phyloP scores from a whole-genome alignment of 2,329 filamentous ascomycete genomes.

The Ascochyta fabae region DNA sequence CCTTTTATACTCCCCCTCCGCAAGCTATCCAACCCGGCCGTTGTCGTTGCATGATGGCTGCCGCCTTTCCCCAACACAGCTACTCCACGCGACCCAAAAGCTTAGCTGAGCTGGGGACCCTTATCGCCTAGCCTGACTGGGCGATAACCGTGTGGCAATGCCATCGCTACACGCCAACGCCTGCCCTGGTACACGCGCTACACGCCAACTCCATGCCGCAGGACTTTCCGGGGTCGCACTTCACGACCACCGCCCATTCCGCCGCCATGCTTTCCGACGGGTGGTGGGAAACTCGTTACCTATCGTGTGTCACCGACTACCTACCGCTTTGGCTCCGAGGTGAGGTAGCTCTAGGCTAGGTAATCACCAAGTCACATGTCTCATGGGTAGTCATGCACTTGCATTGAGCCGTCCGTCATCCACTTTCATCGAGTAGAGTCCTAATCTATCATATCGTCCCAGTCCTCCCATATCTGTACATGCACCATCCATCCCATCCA shows the following conservation, averaged over 20 bases:
- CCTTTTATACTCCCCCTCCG: conserved; percentile 7
- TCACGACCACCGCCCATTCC: neutral
- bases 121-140: conserved; percentile 9
- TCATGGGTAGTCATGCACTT: neutral
- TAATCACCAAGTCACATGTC: neutral
- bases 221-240: neutral
- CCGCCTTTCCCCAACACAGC: conserved; percentile 11
- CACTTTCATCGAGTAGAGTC: neutral
- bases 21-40: conserved; percentile 1
- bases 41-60: conserved; percentile 1
- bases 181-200: conserved; percentile 9
- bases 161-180: conserved; percentile 1
- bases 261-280: conserved; percentile 2
- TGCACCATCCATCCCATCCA: no score
- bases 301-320: neutral
- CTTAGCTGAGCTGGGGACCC: conserved; percentile 11
- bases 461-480: neutral
- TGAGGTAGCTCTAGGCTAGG: no score
- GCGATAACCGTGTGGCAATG: neutral
- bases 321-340: neutral
- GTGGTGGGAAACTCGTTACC: neutral
- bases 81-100: conserved; percentile 18
- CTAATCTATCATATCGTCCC: neutral
- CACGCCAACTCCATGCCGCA: conserved; percentile 6
- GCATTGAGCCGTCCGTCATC: neutral